Conservation (phyloP, 176 grass and related monocot species). For the Cenchrus purpureus region DNA sequence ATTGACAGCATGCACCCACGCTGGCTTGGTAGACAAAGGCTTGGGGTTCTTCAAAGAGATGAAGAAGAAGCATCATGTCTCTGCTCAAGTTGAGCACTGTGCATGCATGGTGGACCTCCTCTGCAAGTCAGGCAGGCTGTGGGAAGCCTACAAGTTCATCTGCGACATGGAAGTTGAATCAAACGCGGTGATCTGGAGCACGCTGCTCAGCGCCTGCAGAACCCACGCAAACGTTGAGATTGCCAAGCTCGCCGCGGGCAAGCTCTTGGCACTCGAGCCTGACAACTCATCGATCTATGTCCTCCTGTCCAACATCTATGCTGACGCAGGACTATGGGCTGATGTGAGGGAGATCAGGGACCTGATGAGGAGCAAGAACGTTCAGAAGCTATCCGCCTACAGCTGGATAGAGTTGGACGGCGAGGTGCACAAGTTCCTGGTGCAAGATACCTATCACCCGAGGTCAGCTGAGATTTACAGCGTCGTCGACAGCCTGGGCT, state of each 20-base stretch:
- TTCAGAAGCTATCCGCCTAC: slow-evolving; percentile 82
- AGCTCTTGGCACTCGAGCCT: slow-evolving; percentile 59
- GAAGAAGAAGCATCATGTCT: slow-evolving; percentile 40
- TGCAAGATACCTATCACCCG: slow-evolving; percentile 66
- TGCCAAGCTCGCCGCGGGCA: slow-evolving; percentile 59
- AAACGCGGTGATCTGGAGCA: slow-evolving; percentile 77
- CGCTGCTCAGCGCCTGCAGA: slow-evolving; percentile 76
- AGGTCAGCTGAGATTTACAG: slow-evolving; percentile 65
- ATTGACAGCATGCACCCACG: slow-evolving; percentile 77
- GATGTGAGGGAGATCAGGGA: slow-evolving; percentile 65
- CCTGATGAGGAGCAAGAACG: slow-evolving; percentile 73
- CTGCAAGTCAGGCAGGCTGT: slow-evolving; percentile 66
- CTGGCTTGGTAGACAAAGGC: slow-evolving; percentile 72
- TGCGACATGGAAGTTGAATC: slow-evolving; percentile 73
- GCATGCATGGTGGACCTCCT: slow-evolving; percentile 78
- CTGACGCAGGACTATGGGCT: slow-evolving; percentile 64
- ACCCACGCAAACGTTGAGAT: slow-evolving; percentile 55
- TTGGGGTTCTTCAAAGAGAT: slow-evolving; percentile 63
- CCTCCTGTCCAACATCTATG: slow-evolving; percentile 80
- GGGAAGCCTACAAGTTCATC: slow-evolving; percentile 77
- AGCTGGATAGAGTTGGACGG: slow-evolving; percentile 89
- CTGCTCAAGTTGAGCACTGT: slow-evolving; percentile 85
- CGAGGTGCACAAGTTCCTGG: slow-evolving; percentile 71
- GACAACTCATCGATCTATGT: slow-evolving; percentile 75
- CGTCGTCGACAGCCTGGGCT: slow-evolving; percentile 54